Conservation (phyloP, 495 filamentous ascomycete species). For the Penicillium chermesinum region DNA sequence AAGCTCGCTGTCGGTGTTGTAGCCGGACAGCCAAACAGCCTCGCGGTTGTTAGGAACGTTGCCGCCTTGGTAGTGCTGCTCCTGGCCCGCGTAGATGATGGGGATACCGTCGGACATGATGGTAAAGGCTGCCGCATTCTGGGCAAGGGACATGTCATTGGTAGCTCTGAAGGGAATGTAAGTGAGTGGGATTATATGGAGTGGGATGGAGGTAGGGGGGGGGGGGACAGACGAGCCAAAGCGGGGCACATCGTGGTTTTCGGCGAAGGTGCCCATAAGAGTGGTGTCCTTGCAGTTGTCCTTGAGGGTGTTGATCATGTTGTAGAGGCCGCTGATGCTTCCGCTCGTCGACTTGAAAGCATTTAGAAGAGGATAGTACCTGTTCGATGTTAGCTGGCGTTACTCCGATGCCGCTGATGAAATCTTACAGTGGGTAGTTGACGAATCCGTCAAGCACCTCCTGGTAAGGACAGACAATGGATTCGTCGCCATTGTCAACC, state of each 20-base stretch:
- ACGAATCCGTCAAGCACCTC: constrained; percentile 54
- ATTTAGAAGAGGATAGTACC: constrained; percentile 52
- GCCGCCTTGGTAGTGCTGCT: constrained; percentile 65
- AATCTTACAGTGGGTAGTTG: constrained; percentile 53
- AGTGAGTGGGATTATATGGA: not conserved
- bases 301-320: constrained; percentile 54
- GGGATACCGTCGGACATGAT: constrained; percentile 67
- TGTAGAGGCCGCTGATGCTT: constrained; percentile 54
- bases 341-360: constrained; percentile 58
- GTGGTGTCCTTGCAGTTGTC: constrained; percentile 53
- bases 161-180: constrained; percentile 36
- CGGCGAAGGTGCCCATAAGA: constrained; percentile 66
- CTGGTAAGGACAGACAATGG: constrained; percentile 63
- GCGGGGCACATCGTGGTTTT: constrained; percentile 74
- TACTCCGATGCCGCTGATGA: not conserved
- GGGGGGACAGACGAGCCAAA: constrained; percentile 48
- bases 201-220: not conserved
- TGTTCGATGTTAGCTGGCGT: constrained; percentile 2
- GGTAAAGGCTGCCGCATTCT: constrained; percentile 66
- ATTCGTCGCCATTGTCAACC: constrained; percentile 57
- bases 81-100: constrained; percentile 66
- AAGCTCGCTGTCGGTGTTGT: constrained; percentile 53
- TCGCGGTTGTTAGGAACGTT: constrained; percentile 67
- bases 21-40: constrained; percentile 66
- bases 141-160: constrained; percentile 47